These are phyloP conservation scores for Aspergillus ochraceoroseus DNA, from an alignment of 2,329 filamentous ascomycete species.

Conservation along the genomic window DNA sequence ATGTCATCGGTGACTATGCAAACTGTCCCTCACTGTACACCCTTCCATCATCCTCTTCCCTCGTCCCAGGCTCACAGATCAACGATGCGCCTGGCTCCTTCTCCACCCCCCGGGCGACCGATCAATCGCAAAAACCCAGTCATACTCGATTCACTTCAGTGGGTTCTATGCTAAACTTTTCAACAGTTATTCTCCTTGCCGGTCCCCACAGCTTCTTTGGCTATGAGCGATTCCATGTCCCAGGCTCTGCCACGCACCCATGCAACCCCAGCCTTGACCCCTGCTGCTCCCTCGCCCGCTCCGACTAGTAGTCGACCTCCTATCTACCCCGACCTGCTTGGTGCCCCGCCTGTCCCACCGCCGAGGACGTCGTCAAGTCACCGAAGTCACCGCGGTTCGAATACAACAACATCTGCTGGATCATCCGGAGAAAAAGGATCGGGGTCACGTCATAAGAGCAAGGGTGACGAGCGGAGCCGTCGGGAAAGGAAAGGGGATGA, in stretches of 20 bases:
- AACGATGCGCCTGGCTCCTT: conserved; percentile 7
- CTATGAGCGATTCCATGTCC: conserved; percentile 45
- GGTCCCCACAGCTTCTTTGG: conserved; percentile 35
- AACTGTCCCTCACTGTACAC: conserved; percentile 53
- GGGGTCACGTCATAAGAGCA: conserved; percentile 41
- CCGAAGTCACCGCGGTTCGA: conserved; percentile 43
- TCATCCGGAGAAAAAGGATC: conserved; percentile 35
- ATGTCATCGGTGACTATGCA: conserved; percentile 65
- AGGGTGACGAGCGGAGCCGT: conserved; percentile 39
- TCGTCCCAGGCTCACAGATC: conserved; percentile 1
- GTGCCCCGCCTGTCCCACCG: conserved; percentile 63
- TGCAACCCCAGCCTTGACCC: conserved; percentile 40
- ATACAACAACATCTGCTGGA: conserved; percentile 34
- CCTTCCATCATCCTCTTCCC: conserved; percentile 41
- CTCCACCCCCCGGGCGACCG: conserved; percentile 45
- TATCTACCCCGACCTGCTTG: conserved; percentile 50
- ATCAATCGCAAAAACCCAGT: conserved; percentile 25
- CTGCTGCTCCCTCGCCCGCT: conserved; percentile 26
- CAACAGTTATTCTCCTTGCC: conserved; percentile 32
- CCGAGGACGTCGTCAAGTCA: conserved; percentile 76
- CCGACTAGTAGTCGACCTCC: conserved; percentile 32
- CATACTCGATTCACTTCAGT: conserved; percentile 13
- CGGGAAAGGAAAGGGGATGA: conserved; percentile 41
- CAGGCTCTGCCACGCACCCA: conserved; percentile 43
- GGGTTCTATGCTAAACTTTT: conserved; percentile 24